Base-by-base conservation (phyloP, 2,329 filamentous ascomycete species). In the Coleophoma crateriformis region DNA sequence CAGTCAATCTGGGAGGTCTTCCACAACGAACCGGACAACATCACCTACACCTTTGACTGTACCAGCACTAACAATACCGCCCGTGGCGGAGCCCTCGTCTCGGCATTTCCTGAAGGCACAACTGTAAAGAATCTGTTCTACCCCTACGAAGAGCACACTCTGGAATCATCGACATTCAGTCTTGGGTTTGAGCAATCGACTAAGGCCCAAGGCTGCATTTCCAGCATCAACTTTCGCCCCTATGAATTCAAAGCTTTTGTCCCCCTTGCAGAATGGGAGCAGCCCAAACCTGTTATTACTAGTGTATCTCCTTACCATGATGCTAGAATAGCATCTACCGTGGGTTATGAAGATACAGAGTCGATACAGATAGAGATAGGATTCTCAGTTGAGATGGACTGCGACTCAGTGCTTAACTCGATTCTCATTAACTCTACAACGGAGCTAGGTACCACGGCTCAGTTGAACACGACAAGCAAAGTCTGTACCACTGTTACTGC, bases 321-420 rank as follows among this genome's bases (percentile, higher is more conserved):
- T 59, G 66, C 67, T 12, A 74, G 78, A 3, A 59, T 82, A 3
- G 48, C 72, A 6, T 79, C 79, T 0, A 72, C 65, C 22, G 80
- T 47, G 76, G 73, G 12, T 68, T 84, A 44, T 80, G 78, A 44
- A 70, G 58, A 68, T 33, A 61, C 67, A 19, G 73, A 79, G 43
- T 67, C 62, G 3, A 56, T 82, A 12, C 61, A 73, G 7, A 64
- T 85, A 40, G 71, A 75, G 45, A 52, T 85, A 4, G 74, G 78
- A 39, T 85, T 83, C 61, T 83, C 80, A 1, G 69, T 69, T 2
- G 66, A 74, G 42, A 84, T 85, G 81, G 70, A 80, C 57, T 85
- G 82, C 60, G 68, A 75, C 15, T 68, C 67, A 0, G 67, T 84
- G 13, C 73, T 70, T 0, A 61, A 72, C 7, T 68, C 70, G 3